A percentile compares a stretch with the other conserved stretches of the same genome.
Evolutionary conservation across 352 stramenopile genomes (phyloP).

Genomic region (Phytophthora capsici): DNA sequence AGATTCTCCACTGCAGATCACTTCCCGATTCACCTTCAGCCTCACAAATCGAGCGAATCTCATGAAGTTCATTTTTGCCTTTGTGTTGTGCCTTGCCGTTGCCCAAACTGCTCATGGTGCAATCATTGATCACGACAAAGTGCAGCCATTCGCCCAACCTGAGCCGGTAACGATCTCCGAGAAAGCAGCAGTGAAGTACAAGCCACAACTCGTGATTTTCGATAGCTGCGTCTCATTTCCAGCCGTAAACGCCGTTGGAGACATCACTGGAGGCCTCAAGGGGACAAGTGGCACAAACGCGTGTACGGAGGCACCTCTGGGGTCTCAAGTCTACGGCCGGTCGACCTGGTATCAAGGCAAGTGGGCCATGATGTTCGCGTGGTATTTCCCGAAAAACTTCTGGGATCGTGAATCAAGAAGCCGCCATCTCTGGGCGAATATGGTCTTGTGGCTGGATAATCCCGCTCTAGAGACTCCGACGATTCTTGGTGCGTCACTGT

Average conservation of each 20-base stretch:
- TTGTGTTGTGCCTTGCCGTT: background rate
- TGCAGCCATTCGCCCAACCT: background rate
- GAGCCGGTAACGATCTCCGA: background rate
- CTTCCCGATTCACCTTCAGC: no score
- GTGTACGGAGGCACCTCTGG: background rate
- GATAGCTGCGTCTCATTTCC: background rate
- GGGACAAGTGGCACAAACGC: background rate
- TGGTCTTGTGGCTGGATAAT: conserved; percentile 18
- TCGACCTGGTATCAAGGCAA: conserved; percentile 5
- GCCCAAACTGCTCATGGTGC: background rate
- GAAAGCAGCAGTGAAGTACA: background rate
- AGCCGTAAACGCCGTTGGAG: background rate
- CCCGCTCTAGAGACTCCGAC: background rate
- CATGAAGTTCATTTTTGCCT: background rate
- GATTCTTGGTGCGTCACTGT: background rate
- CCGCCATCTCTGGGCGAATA: conserved; percentile 2
- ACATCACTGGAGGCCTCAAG: background rate
- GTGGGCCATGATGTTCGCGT: conserved; percentile 5
- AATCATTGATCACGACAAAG: background rate
- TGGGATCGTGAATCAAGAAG: background rate
- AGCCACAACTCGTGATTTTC: background rate
- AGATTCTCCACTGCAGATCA: no score
- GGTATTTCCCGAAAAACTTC: background rate
- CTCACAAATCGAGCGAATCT: background rate
- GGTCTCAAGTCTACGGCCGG: conserved; percentile 23